Percentiles rank a stretch among this genome's conserved stretches.
These are phyloP conservation scores for Pseudonitzschia delicatissima DNA, from an alignment of 108 stramenopile genomes.

Conservation along the genomic window DNA sequence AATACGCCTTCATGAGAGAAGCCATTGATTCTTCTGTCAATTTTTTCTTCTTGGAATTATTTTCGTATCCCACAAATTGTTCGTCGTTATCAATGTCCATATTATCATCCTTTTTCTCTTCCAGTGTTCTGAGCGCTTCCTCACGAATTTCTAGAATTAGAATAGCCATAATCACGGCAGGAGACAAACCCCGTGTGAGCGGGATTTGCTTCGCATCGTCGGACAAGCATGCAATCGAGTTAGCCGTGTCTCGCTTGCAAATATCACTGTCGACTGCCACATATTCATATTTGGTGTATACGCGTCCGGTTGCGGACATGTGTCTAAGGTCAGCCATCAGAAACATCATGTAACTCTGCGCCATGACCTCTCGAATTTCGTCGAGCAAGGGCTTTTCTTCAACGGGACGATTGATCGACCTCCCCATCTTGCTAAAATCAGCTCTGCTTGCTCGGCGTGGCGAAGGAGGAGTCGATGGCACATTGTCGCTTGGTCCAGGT, in stretches of 20 bases:
- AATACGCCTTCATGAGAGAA: constrained; percentile 3
- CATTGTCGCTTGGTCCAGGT: no score
- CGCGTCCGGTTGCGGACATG: constrained; percentile 60
- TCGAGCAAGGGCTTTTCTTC: constrained; percentile 6
- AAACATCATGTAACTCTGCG: constrained; percentile 58
- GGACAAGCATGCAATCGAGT: constrained; percentile 28
- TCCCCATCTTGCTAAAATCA: not conserved
- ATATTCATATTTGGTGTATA: constrained; percentile 57
- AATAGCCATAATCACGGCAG: constrained; percentile 66
- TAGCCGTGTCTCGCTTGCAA: constrained; percentile 28
- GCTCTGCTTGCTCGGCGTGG: not conserved
- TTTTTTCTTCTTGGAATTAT: not conserved
- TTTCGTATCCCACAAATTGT: constrained; percentile 1
- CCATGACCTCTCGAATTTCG: constrained; percentile 32
- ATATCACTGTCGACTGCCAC: constrained; percentile 58
- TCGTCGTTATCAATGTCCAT: constrained; percentile 1
- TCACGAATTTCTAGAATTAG: constrained; percentile 58
- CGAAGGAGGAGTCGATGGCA: no score
- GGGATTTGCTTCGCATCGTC: constrained; percentile 2
- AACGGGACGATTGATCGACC: not conserved
- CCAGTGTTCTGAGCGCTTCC: not conserved
- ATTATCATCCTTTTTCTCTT: constrained; percentile 10
- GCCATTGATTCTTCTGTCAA: constrained; percentile 9
- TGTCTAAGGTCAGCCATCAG: constrained; percentile 65
- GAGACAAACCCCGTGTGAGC: constrained; percentile 37